These are phyloP conservation scores for Vitis cinerea DNA, from an alignment of 164 flowering plant genomes.

Conservation along the genomic window DNA sequence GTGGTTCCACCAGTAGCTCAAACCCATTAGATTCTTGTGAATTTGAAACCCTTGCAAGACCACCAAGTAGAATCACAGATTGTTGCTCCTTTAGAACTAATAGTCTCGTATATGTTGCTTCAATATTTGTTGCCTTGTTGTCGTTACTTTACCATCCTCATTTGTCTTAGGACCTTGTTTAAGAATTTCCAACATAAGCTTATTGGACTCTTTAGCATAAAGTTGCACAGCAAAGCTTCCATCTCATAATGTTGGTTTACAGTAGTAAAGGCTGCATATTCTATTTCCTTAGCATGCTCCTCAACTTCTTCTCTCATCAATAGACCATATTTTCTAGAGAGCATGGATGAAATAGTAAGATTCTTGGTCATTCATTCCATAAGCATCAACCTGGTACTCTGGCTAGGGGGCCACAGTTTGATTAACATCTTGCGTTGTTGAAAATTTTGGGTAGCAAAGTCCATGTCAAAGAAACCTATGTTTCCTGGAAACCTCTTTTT, in stretches of 20 bases:
- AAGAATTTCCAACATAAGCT: conserved; percentile 56
- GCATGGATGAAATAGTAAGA: conserved; percentile 50
- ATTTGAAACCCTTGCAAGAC: too few species aligned
- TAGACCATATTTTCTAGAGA: conserved; percentile 60
- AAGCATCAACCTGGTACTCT: conserved; percentile 51
- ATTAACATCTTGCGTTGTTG: conserved; percentile 34
- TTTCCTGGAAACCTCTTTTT: neutral
- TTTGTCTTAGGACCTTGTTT: conserved; percentile 48
- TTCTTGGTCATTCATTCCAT: conserved; percentile 57
- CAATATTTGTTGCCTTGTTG: neutral
- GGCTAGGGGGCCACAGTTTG: conserved; percentile 70
- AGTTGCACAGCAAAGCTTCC: conserved; percentile 62
- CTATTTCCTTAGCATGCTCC: conserved; percentile 53
- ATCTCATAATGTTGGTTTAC: conserved; percentile 51
- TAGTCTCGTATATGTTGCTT: too few species aligned
- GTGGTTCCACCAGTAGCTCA: too few species aligned
- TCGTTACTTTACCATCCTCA: conserved; percentile 27
- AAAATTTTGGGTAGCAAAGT: conserved; percentile 20
- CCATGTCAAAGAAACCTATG: conserved; percentile 34
- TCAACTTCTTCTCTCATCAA: conserved; percentile 54
- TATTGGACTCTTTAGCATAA: conserved; percentile 64
- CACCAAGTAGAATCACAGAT: too few species aligned
- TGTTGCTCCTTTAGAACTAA: too few species aligned
- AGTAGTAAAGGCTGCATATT: conserved; percentile 41
- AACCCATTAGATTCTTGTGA: too few species aligned